These are phyloP conservation scores for Ensete ventricosum DNA, from an alignment of 176 grass and related monocot species.

Conservation along the genomic window DNA sequence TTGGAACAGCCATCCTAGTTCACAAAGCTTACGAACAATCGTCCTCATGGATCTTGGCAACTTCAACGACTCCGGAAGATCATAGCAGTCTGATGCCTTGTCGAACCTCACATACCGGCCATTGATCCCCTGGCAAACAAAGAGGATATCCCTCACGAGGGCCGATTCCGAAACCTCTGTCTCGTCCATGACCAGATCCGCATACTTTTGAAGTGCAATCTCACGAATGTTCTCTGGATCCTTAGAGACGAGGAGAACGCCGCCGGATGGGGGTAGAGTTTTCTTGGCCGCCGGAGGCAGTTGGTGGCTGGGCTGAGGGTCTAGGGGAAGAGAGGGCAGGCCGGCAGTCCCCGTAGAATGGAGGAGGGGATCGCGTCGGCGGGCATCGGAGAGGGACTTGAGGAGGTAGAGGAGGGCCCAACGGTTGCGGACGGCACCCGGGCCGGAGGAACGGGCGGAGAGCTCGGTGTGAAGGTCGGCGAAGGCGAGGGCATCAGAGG, in stretches of 20 bases:
- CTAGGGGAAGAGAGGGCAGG: constrained; percentile 20
- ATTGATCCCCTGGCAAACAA: constrained; percentile 91
- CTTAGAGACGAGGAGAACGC: constrained; percentile 68
- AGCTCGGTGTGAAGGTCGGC: constrained; percentile 91
- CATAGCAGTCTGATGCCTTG: constrained; percentile 51
- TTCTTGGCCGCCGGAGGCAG: constrained; percentile 15
- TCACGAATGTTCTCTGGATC: constrained; percentile 83
- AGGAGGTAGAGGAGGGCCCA: constrained; percentile 92
- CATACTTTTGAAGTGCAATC: constrained; percentile 80
- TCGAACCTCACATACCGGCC: constrained; percentile 67
- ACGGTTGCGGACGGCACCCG: constrained; percentile 49
- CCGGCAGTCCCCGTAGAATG: constrained; percentile 20
- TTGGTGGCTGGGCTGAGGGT: constrained; percentile 6
- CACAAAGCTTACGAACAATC: constrained; percentile 76
- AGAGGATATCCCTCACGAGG: constrained; percentile 81
- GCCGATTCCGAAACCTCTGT: constrained; percentile 72
- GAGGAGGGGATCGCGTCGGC: constrained; percentile 24
- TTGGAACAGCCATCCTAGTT: constrained; percentile 76
- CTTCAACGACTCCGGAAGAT: constrained; percentile 63
- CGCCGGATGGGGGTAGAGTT: constrained; percentile 33
- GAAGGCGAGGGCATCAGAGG: constrained; percentile 68
- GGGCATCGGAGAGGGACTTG: constrained; percentile 68
- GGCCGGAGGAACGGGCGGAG: constrained; percentile 42
- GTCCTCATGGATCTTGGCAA: constrained; percentile 77
- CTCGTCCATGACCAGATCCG: constrained; percentile 86